Percentiles rank a stretch among this genome's conserved stretches.
Evolutionary conservation across 2,329 filamentous ascomycete species (phyloP).

Genomic region (Scorias spongiosa): DNA sequence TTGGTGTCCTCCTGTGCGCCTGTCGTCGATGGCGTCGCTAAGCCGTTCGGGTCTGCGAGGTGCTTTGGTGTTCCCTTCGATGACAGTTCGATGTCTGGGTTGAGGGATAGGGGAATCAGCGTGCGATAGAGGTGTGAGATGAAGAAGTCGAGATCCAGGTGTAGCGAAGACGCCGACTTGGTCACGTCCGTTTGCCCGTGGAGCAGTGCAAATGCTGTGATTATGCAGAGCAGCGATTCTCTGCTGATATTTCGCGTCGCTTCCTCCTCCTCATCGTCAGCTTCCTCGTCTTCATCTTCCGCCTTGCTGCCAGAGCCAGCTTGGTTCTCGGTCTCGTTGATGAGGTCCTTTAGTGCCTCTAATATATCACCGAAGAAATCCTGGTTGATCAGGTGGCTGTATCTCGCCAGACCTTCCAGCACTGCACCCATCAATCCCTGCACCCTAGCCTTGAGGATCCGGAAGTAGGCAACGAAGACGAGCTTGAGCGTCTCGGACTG

Average conservation of each 20-base stretch:
- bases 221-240: conserved; percentile 82
- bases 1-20: conserved; percentile 32
- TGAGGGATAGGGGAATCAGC: conserved; percentile 60
- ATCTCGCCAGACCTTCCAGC: conserved; percentile 83
- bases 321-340: conserved; percentile 49
- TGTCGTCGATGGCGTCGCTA: conserved; percentile 34
- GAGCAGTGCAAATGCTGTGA: conserved; percentile 90
- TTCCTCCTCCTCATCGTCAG: conserved; percentile 32
- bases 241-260: conserved; percentile 58
- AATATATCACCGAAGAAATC: conserved; percentile 96
- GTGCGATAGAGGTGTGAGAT: conserved; percentile 84
- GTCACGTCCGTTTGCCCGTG: conserved; percentile 75
- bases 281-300: conserved; percentile 25
- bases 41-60: conserved; percentile 39
- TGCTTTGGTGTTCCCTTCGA: conserved; percentile 50
- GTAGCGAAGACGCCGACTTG: conserved; percentile 65
- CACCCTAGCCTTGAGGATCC: conserved; percentile 70
- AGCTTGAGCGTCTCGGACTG: conserved; percentile 92
- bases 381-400: conserved; percentile 93
- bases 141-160: conserved; percentile 90
- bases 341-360: conserved; percentile 85
- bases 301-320: conserved; percentile 25
- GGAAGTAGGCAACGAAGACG: conserved; percentile 90
- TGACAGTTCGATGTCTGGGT: conserved; percentile 71
- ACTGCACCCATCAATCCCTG: conserved; percentile 92